Evolutionary conservation across 805 yeast genomes (phyloP), one percentile per base, ranked within the genome.

Genomic region (Blastobotrys chiropterorum): DNA sequence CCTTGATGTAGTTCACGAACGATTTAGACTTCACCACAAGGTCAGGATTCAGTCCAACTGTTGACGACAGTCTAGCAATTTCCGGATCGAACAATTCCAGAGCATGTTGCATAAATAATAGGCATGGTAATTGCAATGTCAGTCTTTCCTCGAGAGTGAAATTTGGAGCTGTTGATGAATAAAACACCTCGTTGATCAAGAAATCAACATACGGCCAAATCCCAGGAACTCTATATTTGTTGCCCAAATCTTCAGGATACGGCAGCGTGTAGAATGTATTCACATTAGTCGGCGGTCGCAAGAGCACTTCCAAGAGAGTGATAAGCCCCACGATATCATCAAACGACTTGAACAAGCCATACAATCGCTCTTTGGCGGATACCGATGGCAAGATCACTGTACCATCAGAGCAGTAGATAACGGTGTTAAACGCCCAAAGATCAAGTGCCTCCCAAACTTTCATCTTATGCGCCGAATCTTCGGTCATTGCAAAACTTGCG

Each of bases 151-250:
- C 61, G 15, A 60, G 69, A 31, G 70, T 54, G 11, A 74, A 62
- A 26, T 63, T 63, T 3, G 79, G 64, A 6, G 72, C 66, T 1
- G 69, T 62, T 0, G 67, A 52, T 2, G 86, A 70, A 21, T 79
- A 77, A 4, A 76, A 77, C 0, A 90, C 79, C 43, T 85, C 86
- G 11, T 76, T 69, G n/a, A 86, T 62, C 13, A 90, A 64, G 59
- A 80, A 89, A 49, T 88, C 92, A 50, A 86, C 65, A 60, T 90
- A 92, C 2, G 94, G 89, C 80, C 90, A 80, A 3, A 89, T 67
- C 1, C 96, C 96, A 15, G 73, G 75, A 31, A 71, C 77, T 59
- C 95, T 75, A 56, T 81, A 78, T 0, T 73, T 71, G 2, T 64
- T 63, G 0, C 96, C 96, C 22, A 89, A 64, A 49, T 76, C 79